These are phyloP conservation scores for Colletotrichum euphorbiae DNA, from an alignment of 2,329 filamentous ascomycete genomes.

Conservation along the genomic window DNA sequence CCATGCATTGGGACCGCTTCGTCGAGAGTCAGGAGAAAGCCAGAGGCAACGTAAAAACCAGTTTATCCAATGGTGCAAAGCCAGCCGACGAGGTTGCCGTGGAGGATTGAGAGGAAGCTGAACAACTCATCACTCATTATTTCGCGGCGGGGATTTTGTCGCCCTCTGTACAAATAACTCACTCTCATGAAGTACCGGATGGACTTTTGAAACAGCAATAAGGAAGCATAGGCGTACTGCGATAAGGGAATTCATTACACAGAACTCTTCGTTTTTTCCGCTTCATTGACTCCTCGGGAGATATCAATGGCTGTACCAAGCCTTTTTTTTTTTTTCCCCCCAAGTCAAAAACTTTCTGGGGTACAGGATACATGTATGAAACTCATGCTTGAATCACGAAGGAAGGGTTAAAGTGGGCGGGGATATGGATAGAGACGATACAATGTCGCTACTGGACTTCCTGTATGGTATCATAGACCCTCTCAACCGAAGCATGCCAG, in stretches of 20 bases:
- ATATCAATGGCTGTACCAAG: not conserved
- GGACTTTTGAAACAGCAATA: slow-evolving; percentile 18
- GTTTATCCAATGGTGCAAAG: slow-evolving; percentile 46
- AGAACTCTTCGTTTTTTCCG: not conserved
- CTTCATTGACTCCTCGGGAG: not conserved
- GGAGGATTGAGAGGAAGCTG: slow-evolving; percentile 47
- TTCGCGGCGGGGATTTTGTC: not conserved
- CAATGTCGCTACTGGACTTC: slow-evolving; percentile 31
- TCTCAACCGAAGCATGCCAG: slow-evolving; percentile 10
- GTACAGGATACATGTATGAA: too few relatives aligned
- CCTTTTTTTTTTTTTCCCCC: too few relatives aligned
- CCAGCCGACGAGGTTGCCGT: slow-evolving; percentile 56
- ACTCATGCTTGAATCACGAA: not conserved
- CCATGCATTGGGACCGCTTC: slow-evolving; percentile 73
- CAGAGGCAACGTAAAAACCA: slow-evolving; percentile 61
- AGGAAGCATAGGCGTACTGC: slow-evolving; percentile 38
- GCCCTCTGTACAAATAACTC: slow-evolving; percentile 33
- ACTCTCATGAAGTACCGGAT: slow-evolving; percentile 16
- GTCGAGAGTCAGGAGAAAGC: slow-evolving; percentile 71
- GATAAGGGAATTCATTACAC: slow-evolving; percentile 15
- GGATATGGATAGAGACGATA: not conserved
- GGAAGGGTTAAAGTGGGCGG: too few relatives aligned
- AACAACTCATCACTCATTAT: not conserved
- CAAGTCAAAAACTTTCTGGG: too few relatives aligned
- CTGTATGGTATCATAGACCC: slow-evolving; percentile 24